Conservation (phyloP, 78 protist genomes). For the Dictyostelium purpureum region DNA sequence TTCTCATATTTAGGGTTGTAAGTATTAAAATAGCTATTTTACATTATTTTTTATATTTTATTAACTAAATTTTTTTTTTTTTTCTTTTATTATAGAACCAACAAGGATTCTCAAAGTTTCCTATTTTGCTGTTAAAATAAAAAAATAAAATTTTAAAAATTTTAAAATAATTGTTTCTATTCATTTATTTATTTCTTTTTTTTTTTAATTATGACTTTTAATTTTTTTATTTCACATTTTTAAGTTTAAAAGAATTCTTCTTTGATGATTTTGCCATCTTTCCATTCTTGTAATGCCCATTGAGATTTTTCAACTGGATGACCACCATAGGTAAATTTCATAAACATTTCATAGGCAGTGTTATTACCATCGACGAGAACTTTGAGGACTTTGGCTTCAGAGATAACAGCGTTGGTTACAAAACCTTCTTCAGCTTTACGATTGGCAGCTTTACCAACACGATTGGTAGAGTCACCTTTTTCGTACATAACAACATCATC, state of each 20-base stretch:
- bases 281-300: conserved; percentile 58
- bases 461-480: conserved; percentile 34
- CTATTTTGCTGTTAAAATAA: too few relatives aligned
- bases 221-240: background rate
- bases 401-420: conserved; percentile 10
- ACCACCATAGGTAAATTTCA: conserved; percentile 42
- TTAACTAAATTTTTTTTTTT: too few relatives aligned
- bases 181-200: background rate
- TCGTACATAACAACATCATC: conserved; percentile 37
- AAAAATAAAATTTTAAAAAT: too few relatives aligned
- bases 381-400: background rate
- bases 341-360: conserved; percentile 34
- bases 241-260: conserved; percentile 44
- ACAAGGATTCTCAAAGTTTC: too few relatives aligned
- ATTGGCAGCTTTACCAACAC: conserved; percentile 22
- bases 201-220: background rate
- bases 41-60: too few relatives aligned
- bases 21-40: too few relatives aligned
- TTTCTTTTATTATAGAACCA: too few relatives aligned
- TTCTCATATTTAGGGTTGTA: too few relatives aligned
- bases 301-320: conserved; percentile 8
- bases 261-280: conserved; percentile 26
- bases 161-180: too few relatives aligned
- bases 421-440: conserved; percentile 37
- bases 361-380: background rate